Evolutionary conservation across 1,284 basidiomycete species (phyloP).

Genomic region (Naganishia liquefaciens): DNA sequence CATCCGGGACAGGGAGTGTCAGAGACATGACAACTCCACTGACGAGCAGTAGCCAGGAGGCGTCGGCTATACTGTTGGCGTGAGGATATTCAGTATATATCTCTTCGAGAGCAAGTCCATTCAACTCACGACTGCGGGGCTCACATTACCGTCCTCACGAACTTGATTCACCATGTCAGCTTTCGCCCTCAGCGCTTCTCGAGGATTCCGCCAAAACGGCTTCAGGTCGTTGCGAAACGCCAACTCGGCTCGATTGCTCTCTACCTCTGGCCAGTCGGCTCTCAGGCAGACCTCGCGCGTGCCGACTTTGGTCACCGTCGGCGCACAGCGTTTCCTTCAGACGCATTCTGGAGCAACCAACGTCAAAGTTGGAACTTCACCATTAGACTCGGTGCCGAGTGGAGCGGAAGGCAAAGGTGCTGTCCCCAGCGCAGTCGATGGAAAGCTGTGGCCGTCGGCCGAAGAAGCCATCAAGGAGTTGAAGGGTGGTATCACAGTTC

Average conservation of each 20-base stretch:
- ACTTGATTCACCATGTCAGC: conserved; percentile 2
- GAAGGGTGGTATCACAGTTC: conserved; percentile 72
- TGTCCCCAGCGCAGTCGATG: conserved; percentile 33
- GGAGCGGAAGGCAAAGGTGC: conserved; percentile 19
- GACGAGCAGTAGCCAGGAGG: not conserved
- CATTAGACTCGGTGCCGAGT: conserved; percentile 15
- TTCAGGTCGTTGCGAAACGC: conserved; percentile 15
- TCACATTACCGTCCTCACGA: not conserved
- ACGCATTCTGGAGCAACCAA: conserved; percentile 12
- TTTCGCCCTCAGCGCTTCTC: conserved; percentile 22
- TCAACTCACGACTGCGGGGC: not conserved
- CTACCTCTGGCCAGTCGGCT: not conserved
- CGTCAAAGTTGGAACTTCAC: conserved; percentile 3
- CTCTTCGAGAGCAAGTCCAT: not conserved
- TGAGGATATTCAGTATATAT: conserved; percentile 9
- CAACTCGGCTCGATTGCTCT: not conserved
- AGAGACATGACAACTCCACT: conserved; percentile 3
- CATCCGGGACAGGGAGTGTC: too few relatives aligned
- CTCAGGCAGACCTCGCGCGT: not conserved
- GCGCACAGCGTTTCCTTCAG: conserved; percentile 16
- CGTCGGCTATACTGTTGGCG: not conserved
- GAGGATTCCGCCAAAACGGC: conserved; percentile 17
- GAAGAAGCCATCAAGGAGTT: conserved; percentile 81
- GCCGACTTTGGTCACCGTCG: conserved; percentile 4
- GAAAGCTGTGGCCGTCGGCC: conserved; percentile 74